Evolutionary conservation across 192 early-diverging fungal genomes (phyloP), one percentile per base, ranked within the genome.

Genomic region (Rhizoclosmatium globosum): DNA sequence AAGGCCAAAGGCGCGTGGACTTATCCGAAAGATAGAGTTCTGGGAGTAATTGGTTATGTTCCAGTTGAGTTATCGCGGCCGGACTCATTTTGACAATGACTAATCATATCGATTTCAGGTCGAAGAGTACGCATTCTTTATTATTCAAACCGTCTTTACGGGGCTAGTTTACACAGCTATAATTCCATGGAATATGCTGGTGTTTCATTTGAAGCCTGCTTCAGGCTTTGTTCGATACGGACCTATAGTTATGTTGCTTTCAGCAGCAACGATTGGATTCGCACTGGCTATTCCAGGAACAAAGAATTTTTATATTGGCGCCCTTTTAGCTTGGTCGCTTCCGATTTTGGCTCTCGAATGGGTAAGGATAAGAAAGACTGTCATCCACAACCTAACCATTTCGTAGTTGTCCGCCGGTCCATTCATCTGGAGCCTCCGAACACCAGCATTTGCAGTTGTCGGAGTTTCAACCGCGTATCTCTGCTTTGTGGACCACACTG

Each of bases 61-160:
- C 89, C 89, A 42, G 74, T 76, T 47, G 19, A 59, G 46, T 66
- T 47, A 21, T 23, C 15, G 17, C 31, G 13, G 15, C n/a, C n/a
- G n/a, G n/a, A n/a, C n/a, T n/a, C n/a, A n/a, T n/a, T n/a, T n/a
- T n/a, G n/a, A n/a, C n/a, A n/a, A n/a, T n/a, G 15, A 19, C 42
- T 21, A 69, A 17, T 38, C 11, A 69, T 69, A 48, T n/a, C n/a
- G n/a, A n/a, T n/a, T n/a, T n/a, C n/a, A 76, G 74, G 43, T 90
- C 68, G 89, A 90, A 73, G 89, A 90, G 70, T 90, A 90, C 66
- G 74, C 83, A 53, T 90, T 90, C 71, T 90, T 90, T 69, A 64
- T 87, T 47, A 87, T 90, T 48, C 87, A 88, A 83, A 85, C 89
- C 0, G 60, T 83, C 2, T 87, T 88, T 57, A 85, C 84, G 0